Base-by-base conservation (phyloP, 352 stramenopile genomes). In the Pythium periplocum region DNA sequence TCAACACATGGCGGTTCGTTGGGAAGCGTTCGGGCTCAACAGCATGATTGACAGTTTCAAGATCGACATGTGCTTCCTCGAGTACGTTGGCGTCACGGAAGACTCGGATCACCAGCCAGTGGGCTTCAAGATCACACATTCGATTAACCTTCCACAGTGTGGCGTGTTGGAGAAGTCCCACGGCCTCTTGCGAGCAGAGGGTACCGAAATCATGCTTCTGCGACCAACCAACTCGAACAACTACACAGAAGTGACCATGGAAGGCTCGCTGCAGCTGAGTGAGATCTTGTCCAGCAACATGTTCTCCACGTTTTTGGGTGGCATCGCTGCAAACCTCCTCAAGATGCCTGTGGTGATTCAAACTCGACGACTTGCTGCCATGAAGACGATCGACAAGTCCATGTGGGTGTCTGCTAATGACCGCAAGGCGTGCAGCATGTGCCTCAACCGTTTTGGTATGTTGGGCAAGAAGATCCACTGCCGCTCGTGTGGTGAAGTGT, bases 401-500 rank as follows among this genome's bases (percentile, higher is more conserved):
- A 49, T 75, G 47, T 82, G 72, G 45, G 71, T 87, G 26, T 59
- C 78, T 1, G 45, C 48, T 0, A 62, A 57, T 9, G 62, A 78
- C 6, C 75, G 78, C 50, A 86, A 86, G 63, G 76, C 59, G 17
- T 89, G 78, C 53, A 77, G 71, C 42, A 75, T 89, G 41, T 92
- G 82, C 42, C 45, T 70, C 6, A 69, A 57, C 49, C 76, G 76
- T 50, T 92, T 92, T 46, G 66, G 62, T 9, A 71, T 90, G 53
- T 53, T 90, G n/a, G 73, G 71, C 33, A 90, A 87, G 69, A 92
- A 92, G 59, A 56, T 63, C 56, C 74, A 89, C 61, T 92, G 82
- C 55, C 77, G 76, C 45, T 69, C 75, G 32, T 92, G 82, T 40
- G 82, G 82, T 37, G 82, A 92, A 60, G 76, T 92, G 36, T 66